These are phyloP conservation scores for Saccharomycopsis babjevae DNA, from an alignment of 805 yeast genomes.

Conservation along the genomic window DNA sequence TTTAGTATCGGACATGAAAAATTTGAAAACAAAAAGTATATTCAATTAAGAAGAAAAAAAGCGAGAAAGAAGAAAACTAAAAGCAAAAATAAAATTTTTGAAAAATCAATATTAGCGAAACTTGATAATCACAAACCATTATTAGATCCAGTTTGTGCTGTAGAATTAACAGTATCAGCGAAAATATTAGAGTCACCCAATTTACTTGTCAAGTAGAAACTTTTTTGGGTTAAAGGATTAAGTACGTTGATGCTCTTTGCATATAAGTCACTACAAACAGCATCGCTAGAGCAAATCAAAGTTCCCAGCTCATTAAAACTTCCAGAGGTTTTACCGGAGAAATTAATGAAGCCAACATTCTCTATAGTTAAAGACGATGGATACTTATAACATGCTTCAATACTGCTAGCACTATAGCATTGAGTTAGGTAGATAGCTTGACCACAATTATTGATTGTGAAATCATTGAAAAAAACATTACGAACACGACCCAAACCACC, in stretches of 20 bases:
- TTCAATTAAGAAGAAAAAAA: no score
- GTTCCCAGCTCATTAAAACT: slow-evolving; percentile 4
- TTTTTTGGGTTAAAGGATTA: background rate
- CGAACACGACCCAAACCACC: slow-evolving; percentile 11
- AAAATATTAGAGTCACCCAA: slow-evolving; percentile 5
- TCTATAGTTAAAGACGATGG: slow-evolving; percentile 5
- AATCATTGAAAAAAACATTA: slow-evolving; percentile 6
- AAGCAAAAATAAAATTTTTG: no score
- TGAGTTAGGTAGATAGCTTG: slow-evolving; percentile 9
- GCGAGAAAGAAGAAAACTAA: background rate
- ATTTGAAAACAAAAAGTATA: no score
- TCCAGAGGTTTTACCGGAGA: slow-evolving; percentile 2
- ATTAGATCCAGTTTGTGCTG: slow-evolving; percentile 5
- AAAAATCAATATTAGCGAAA: background rate
- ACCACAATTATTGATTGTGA: background rate
- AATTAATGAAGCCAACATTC: background rate
- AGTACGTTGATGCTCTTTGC: slow-evolving; percentile 2
- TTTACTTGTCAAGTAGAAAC: slow-evolving; percentile 1
- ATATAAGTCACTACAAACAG: slow-evolving; percentile 5
- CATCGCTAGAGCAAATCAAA: slow-evolving; percentile 5
- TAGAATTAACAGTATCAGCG: background rate
- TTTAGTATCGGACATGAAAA: no score
- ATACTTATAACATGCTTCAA: background rate
- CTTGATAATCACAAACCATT: slow-evolving; percentile 4
- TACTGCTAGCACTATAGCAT: slow-evolving; percentile 4